Percentiles rank a stretch among this genome's conserved stretches.
Evolutionary conservation across 2,329 filamentous ascomycete species (phyloP).

Genomic region (Epichloe sp.): DNA sequence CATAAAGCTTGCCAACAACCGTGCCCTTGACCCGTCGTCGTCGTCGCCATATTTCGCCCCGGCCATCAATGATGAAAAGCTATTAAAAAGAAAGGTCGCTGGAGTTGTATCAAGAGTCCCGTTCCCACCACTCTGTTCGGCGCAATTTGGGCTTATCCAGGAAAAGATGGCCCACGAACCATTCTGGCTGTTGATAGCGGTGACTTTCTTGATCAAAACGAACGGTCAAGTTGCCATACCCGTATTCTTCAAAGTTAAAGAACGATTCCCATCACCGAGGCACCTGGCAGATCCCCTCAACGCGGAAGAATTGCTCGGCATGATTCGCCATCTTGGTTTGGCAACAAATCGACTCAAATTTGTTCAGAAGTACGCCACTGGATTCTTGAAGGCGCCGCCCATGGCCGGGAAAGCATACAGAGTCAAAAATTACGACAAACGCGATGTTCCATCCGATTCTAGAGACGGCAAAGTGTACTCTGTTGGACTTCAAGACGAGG

Average conservation of each 20-base stretch:
- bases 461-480: background rate
- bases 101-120: slow-evolving; percentile 41
- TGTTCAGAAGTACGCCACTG: slow-evolving; percentile 56
- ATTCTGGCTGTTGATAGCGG: slow-evolving; percentile 68
- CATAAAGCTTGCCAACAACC: background rate
- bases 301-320: slow-evolving; percentile 37
- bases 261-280: slow-evolving; percentile 52
- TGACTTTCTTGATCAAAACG: slow-evolving; percentile 77
- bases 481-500: background rate
- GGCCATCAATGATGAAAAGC: slow-evolving; percentile 6
- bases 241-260: slow-evolving; percentile 55
- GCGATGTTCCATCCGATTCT: slow-evolving; percentile 16
- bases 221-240: slow-evolving; percentile 63
- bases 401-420: slow-evolving; percentile 38
- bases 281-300: slow-evolving; percentile 42
- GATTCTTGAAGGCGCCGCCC: slow-evolving; percentile 55
- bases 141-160: slow-evolving; percentile 68
- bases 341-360: slow-evolving; percentile 52
- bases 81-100: slow-evolving; percentile 22
- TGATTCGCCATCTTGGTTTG: slow-evolving; percentile 61
- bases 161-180: slow-evolving; percentile 63
- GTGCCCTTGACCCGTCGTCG: slow-evolving; percentile 9
- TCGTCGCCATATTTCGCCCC: slow-evolving; percentile 22
- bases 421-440: slow-evolving; percentile 34
- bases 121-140: slow-evolving; percentile 53